A percentile compares a stretch with the other conserved stretches of the same genome.
These are phyloP conservation scores for Trypanosoma conorhini DNA, from an alignment of 208 protist genomes.

Conservation along the genomic window DNA sequence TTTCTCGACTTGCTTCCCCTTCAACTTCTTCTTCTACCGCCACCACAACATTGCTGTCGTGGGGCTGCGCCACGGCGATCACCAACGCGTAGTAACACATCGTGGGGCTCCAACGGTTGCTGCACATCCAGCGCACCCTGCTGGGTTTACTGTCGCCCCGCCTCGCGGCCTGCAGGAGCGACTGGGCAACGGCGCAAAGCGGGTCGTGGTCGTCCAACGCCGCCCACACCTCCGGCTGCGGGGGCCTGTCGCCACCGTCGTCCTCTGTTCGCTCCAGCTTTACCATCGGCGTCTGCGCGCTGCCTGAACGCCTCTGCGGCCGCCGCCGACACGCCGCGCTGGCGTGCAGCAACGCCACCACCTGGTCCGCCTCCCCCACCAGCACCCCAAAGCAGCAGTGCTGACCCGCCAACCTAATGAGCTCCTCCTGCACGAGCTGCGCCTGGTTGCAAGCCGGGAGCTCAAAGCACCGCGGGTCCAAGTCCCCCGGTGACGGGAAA, in stretches of 20 bases:
- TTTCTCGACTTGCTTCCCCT: not conserved
- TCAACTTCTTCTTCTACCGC: not conserved
- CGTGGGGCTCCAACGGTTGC: constrained; percentile 55
- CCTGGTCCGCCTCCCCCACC: constrained; percentile 78
- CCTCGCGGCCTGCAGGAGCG: not conserved
- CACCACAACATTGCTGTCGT: constrained; percentile 4
- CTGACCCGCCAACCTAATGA: constrained; percentile 49
- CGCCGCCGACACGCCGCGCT: constrained; percentile 23
- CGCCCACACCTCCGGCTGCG: not conserved
- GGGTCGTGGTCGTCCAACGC: not conserved
- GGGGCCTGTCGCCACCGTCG: not conserved
- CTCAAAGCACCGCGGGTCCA: constrained; percentile 48
- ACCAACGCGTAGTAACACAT: constrained; percentile 74
- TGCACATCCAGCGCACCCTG: constrained; percentile 45
- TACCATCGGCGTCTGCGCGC: not conserved
- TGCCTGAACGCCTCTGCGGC: not conserved
- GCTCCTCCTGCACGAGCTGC: constrained; percentile 74
- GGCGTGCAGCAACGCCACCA: constrained; percentile 43
- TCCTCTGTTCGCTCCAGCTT: not conserved
- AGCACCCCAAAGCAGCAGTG: constrained; percentile 65
- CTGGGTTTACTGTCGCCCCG: not conserved
- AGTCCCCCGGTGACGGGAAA: constrained; percentile 53
- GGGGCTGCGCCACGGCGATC: constrained; percentile 56
- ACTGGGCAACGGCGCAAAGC: constrained; percentile 4
- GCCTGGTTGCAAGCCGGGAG: constrained; percentile 45